phyloP scores from a whole-genome alignment of 2,329 filamentous ascomycete species.

The Phialophora verrucosa region DNA sequence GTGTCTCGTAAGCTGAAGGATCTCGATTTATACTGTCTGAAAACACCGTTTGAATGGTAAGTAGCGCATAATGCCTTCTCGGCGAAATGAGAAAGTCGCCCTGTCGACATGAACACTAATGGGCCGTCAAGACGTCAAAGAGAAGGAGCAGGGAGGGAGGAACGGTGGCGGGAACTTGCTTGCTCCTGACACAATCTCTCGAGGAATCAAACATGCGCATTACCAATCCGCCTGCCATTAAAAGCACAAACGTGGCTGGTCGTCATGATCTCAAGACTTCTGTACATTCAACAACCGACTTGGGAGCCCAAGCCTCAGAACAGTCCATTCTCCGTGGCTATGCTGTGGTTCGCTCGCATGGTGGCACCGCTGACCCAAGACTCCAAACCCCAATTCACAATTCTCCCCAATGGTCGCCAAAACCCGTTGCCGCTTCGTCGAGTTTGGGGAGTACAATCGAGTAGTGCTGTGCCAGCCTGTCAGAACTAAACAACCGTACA shows the following conservation, averaged over 20 bases:
- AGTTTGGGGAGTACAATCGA: neutral
- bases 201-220: neutral
- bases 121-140: neutral
- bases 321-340: neutral
- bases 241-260: neutral
- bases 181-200: neutral
- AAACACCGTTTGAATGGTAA: too few species aligned
- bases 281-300: slow-evolving; percentile 10
- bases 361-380: neutral
- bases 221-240: neutral
- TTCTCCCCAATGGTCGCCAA: neutral
- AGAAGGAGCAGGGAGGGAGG: neutral
- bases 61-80: too few species aligned
- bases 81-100: neutral
- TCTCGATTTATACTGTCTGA: too few species aligned
- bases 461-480: neutral
- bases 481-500: neutral
- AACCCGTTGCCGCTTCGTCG: neutral
- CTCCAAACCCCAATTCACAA: neutral
- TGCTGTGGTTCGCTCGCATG: slow-evolving; percentile 15
- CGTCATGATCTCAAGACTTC: neutral
- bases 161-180: neutral
- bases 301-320: neutral
- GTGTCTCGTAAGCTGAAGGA: too few species aligned
- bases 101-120: neutral